Evolutionary conservation across 1,139 yeast genomes (phyloP).

Genomic region (Blastobotrys arbuscula): DNA sequence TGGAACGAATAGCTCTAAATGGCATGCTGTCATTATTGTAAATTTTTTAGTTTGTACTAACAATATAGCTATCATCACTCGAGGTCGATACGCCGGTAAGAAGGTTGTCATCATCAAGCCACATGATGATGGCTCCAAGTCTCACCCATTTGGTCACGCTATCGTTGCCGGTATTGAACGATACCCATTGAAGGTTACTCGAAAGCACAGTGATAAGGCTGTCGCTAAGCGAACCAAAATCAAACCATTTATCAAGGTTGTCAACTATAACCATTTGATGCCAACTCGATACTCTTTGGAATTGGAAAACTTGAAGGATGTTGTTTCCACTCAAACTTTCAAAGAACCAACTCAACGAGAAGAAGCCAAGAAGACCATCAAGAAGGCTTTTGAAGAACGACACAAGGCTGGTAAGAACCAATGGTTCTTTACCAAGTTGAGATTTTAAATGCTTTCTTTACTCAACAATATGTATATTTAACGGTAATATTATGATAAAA

Average conservation of each 20-base stretch:
- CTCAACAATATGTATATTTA: no score
- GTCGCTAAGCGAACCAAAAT: slow-evolving; percentile 96
- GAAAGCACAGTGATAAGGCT: slow-evolving; percentile 93
- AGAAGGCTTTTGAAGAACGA: slow-evolving; percentile 99
- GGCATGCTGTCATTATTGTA: slow-evolving; percentile 9
- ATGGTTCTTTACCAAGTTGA: slow-evolving; percentile 99
- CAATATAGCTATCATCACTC: slow-evolving; percentile 86
- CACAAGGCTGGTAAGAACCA: slow-evolving; percentile 99
- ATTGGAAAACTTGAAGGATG: slow-evolving; percentile 90
- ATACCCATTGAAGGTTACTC: slow-evolving; percentile 96
- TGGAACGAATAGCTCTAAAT: neutral
- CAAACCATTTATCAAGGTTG: slow-evolving; percentile 98
- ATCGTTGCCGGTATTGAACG: slow-evolving; percentile 99
- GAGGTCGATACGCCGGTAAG: slow-evolving; percentile 99
- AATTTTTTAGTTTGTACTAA: slow-evolving; percentile 8
- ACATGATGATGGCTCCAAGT: slow-evolving; percentile 98
- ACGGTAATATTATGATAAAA: neutral
- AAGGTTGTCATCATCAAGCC: slow-evolving; percentile 99
- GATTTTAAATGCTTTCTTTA: slow-evolving; percentile 60
- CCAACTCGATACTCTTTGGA: slow-evolving; percentile 99
- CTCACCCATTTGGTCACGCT: slow-evolving; percentile 99
- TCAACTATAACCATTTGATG: slow-evolving; percentile 99
- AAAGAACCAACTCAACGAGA: slow-evolving; percentile 98
- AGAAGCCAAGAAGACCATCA: slow-evolving; percentile 98
- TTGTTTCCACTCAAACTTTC: slow-evolving; percentile 89